Evolutionary conservation across 2,329 filamentous ascomycete species (phyloP).

Genomic region (Cladophialophora chaetospira): DNA sequence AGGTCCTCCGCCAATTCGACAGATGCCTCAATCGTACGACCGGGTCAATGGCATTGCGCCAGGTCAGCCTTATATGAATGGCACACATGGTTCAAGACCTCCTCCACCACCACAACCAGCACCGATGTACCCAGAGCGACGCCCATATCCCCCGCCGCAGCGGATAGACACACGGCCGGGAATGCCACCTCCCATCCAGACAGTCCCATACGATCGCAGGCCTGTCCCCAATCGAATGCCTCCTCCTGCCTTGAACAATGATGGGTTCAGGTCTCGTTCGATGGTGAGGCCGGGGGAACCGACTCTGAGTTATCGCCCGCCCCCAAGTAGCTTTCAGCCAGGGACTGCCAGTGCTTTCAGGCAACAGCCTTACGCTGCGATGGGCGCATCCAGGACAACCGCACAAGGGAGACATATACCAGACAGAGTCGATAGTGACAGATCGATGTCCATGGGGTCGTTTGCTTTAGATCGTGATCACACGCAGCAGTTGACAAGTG

Average conservation of each 20-base stretch:
- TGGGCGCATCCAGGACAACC: constrained; percentile 69
- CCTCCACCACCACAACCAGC: constrained; percentile 56
- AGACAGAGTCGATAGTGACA: constrained; percentile 87
- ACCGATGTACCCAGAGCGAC: constrained; percentile 63
- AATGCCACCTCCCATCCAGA: constrained; percentile 37
- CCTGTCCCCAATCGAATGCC: constrained; percentile 59
- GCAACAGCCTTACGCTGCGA: constrained; percentile 69
- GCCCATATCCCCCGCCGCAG: constrained; percentile 72
- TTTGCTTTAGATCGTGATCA: constrained; percentile 74
- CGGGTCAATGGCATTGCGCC: constrained; percentile 45
- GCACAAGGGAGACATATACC: constrained; percentile 90
- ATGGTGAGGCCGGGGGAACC: constrained; percentile 76
- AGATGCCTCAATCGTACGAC: constrained; percentile 48
- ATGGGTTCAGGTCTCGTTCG: constrained; percentile 89
- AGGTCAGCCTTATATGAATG: constrained; percentile 37
- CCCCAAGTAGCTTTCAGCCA: constrained; percentile 63
- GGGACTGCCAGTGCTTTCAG: constrained; percentile 75
- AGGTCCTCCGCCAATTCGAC: constrained; percentile 46
- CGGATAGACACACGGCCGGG: constrained; percentile 65
- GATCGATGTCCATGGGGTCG: constrained; percentile 94
- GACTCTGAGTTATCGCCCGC: constrained; percentile 64
- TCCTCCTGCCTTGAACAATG: constrained; percentile 75
- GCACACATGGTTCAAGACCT: constrained; percentile 14
- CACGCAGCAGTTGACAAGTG: constrained; percentile 80
- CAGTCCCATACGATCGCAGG: constrained; percentile 60